Evolutionary conservation across 805 yeast genomes (phyloP).

Genomic region (Kazachstania psychrophila): DNA sequence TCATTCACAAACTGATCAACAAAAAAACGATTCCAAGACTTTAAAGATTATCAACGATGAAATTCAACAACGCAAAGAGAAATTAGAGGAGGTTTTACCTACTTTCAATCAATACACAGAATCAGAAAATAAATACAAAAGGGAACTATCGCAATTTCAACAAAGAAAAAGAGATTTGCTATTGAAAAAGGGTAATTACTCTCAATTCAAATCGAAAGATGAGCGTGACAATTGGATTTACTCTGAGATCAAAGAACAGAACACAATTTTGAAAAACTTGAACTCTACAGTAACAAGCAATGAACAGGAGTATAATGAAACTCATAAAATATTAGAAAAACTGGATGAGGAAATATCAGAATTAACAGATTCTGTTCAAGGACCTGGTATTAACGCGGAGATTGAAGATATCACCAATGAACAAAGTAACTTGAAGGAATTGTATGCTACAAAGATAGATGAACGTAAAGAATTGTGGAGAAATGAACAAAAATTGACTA

Average conservation of each 20-base stretch:
- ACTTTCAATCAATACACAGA: constrained; percentile 31
- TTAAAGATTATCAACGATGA: constrained; percentile 20
- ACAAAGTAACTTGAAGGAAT: constrained; percentile 29
- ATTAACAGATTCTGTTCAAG: constrained; percentile 33
- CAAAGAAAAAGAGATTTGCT: constrained; percentile 51
- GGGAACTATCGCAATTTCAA: constrained; percentile 34
- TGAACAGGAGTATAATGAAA: constrained; percentile 5
- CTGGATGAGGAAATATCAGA: constrained; percentile 28
- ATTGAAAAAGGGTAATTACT: constrained; percentile 61
- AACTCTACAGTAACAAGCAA: constrained; percentile 9
- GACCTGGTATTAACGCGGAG: constrained; percentile 28
- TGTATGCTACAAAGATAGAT: constrained; percentile 45
- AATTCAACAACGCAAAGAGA: constrained; percentile 32
- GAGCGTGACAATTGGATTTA: constrained; percentile 65
- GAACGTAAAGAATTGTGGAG: constrained; percentile 71
- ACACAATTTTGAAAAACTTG: constrained; percentile 22
- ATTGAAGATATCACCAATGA: constrained; percentile 27
- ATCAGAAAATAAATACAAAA: constrained; percentile 35
- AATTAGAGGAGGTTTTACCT: constrained; percentile 35
- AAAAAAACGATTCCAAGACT: constrained; percentile 20
- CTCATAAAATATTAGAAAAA: constrained; percentile 14
- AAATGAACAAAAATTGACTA: constrained; percentile 55
- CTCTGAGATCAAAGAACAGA: constrained; percentile 37
- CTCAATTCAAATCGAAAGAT: constrained; percentile 43
- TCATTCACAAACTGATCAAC: constrained; percentile 26